A percentile compares a stretch with the other conserved stretches of the same genome.
Conservation (phyloP, 1,284 basidiomycete genomes). For the Volvariella surrecta region DNA sequence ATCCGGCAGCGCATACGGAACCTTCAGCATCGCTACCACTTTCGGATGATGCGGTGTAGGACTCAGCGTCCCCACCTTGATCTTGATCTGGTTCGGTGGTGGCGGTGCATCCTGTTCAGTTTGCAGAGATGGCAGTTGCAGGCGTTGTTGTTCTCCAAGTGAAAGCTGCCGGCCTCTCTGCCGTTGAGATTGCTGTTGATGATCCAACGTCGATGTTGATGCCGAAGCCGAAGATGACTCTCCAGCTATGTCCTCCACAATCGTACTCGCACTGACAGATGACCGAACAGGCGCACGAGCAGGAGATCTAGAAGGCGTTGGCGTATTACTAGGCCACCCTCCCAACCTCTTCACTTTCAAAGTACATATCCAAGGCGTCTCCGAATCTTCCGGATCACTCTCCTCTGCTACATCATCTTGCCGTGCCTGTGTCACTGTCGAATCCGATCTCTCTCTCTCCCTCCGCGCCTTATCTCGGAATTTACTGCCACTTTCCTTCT, state of each 20-base stretch:
- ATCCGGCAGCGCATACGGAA: slow-evolving; percentile 80
- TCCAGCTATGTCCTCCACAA: neutral
- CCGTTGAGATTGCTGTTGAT: neutral
- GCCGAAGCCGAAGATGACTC: neutral
- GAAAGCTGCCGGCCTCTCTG: no score
- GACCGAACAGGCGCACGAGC: slow-evolving; percentile 12
- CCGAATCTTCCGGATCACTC: slow-evolving; percentile 91
- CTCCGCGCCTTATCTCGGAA: slow-evolving; percentile 10
- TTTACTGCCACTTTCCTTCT: slow-evolving; percentile 8
- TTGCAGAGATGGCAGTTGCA: neutral
- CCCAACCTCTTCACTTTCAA: slow-evolving; percentile 41
- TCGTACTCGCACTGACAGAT: neutral
- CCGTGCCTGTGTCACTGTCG: slow-evolving; percentile 17
- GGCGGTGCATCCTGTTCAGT: neutral
- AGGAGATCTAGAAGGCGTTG: no score
- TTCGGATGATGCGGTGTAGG: slow-evolving; percentile 97
- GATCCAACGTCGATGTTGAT: neutral
- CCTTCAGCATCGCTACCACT: slow-evolving; percentile 84
- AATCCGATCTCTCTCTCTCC: slow-evolving; percentile 13
- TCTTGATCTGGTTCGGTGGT: slow-evolving; percentile 17
- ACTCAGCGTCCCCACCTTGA: slow-evolving; percentile 74
- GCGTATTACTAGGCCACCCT: neutral
- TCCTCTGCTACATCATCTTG: slow-evolving; percentile 52
- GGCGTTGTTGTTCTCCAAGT: no score
- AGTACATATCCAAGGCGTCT: slow-evolving; percentile 90